Evolutionary conservation across 257 asterid species (phyloP), one percentile per base, ranked within the genome.

Genomic region (Knoxia roxburghii): DNA sequence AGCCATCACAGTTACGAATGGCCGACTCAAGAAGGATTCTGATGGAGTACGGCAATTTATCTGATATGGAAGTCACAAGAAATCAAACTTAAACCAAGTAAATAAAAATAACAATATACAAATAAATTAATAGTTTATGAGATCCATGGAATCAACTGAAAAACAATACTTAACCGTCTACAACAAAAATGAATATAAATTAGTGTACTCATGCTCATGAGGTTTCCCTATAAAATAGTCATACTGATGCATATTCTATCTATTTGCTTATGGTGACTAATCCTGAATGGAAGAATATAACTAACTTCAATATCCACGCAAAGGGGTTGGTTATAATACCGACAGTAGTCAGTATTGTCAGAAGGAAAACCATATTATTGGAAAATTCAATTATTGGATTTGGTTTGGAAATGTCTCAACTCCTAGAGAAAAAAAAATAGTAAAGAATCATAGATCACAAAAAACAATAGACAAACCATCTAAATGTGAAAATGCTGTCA

Each of bases 1-100:
- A 92, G 48, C 88, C 89, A 45, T 92, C 98, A 76, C 98, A 92
- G 64, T 92, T 92, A 71, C 97, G 98, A 35, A 92, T 89, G 2
- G 98, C 97, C 17, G 98, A 92, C 69, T 92, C 98, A 3, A 89
- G 88, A 73, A 92, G 97, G 60, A 92, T 92, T 73, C 89, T 86
- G 60, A 92, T 89, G 61, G 97, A 92, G 78, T 87, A 92, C 10
- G 98, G 98, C 41, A 92, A 87, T 78, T 92, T 92, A 76, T 89
- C 98, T 92, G 93, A 48, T 53, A 69, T 53, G 51, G 57, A 73
- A 37, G 33, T 37, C n/a, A 70, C 53, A 62, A 40, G 50, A 6
- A 41, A 20, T 13, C 35, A 71, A 65, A n/a, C 37, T 45, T 63
- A 72, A 17, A 26, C 32, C 51, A 40, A 45, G 18, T 43, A 2